Evolutionary conservation across 306 rosid genomes (phyloP), one percentile per base, ranked within the genome.

Genomic region (Cucumis sativus): DNA sequence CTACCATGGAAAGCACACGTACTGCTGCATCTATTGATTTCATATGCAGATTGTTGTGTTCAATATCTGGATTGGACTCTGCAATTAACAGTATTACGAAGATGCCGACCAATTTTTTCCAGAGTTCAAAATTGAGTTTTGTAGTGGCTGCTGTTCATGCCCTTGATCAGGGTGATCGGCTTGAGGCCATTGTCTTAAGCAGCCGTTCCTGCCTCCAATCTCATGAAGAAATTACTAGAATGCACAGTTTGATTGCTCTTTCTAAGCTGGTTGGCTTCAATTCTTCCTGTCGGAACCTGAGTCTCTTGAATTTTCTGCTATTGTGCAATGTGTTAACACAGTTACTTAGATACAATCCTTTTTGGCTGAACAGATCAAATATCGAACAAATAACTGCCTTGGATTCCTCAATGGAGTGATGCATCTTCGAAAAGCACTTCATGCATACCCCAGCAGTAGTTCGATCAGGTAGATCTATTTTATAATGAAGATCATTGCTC

Each of bases 21-120:
- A 80, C 83, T 25, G 89, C 84, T 43, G 75, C 91, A n/a, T 66
- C 93, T 59, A 84, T 91, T 55, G 77, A 92, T 83, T 89, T 94
- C 82, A 89, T 91, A 74, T 88, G 88, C 76, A 85, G 92, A 83
- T 84, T 94, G 84, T 74, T 90, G 51, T 90, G 88, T 87, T 66
- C 61, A 72, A 83, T 92, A 70, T 67, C 88, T 85, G 98, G 98
- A 63, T 82, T 88, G 77, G 93, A 91, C 83, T 82, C 89, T 17
- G 89, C 87, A 62, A 81, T 88, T 68, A 82, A 60, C 76, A 84
- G 71, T 79, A 87, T 94, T 79, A 40, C 82, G 84, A 89, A 88
- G 85, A 94, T 92, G 91, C 98, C 98, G 59, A 84, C 83, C 83
- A 88, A 88, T 65, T 81, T 86, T 20, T 88, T 94, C 84, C 94